phyloP scores from a whole-genome alignment of 768 basidiomycete genomes.

The Tulasnella sp. region DNA sequence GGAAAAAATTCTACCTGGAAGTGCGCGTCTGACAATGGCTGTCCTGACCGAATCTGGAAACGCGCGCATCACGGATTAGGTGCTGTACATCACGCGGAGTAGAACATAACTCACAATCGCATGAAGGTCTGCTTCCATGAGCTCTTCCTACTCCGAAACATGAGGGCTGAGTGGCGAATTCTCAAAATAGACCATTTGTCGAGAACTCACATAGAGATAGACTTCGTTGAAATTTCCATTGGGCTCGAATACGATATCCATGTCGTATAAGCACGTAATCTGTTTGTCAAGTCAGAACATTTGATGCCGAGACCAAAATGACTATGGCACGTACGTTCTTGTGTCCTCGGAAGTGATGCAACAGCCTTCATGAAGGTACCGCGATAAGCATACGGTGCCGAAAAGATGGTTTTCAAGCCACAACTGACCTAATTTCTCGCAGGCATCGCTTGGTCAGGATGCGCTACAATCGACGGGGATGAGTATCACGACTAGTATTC shows the following conservation, averaged over 20 bases:
- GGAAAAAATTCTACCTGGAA: conserved; percentile 41
- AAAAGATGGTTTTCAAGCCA: not conserved
- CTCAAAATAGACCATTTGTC: not conserved
- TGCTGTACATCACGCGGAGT: not conserved
- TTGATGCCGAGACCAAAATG: not conserved
- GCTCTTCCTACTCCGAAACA: conserved; percentile 59
- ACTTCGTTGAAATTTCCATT: conserved; percentile 93
- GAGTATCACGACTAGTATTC: conserved; percentile 17
- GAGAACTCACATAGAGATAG: conserved; percentile 62
- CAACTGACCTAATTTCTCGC: conserved; percentile 74
- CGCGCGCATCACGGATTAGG: not conserved
- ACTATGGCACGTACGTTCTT: conserved; percentile 62
- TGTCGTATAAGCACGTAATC: conserved; percentile 96
- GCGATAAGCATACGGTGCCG: conserved; percentile 6
- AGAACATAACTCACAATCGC: conserved; percentile 61
- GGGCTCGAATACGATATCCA: conserved; percentile 93
- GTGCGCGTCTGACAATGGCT: conserved; percentile 79
- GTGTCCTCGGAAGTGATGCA: conserved; percentile 97
- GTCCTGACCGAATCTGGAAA: conserved; percentile 65
- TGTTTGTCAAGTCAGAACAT: conserved; percentile 23
- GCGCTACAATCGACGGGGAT: conserved; percentile 35
- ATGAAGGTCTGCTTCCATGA: conserved; percentile 99
- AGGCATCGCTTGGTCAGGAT: conserved; percentile 95
- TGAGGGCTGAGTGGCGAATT: not conserved
- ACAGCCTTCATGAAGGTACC: conserved; percentile 38